These are phyloP conservation scores for Talaromyces marneffei DNA, from an alignment of 2,329 filamentous ascomycete species.

Conservation along the genomic window DNA sequence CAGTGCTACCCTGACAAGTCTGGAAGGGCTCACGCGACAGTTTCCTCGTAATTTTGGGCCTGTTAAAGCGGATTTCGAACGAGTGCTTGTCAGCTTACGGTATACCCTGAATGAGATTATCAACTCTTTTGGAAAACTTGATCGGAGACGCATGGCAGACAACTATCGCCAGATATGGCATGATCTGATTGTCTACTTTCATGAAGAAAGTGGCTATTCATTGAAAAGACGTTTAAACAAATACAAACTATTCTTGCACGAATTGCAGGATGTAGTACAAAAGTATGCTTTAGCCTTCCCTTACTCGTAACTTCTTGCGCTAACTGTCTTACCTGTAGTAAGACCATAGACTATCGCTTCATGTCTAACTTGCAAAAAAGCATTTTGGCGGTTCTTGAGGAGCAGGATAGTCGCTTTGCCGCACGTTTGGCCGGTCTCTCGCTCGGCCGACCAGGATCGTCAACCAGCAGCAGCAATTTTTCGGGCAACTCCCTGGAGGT, in stretches of 20 bases:
- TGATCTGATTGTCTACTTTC: slow-evolving; percentile 43
- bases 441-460: slow-evolving; percentile 22
- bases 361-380: slow-evolving; percentile 23
- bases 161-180: slow-evolving; percentile 48
- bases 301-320: neutral
- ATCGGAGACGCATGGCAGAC: slow-evolving; percentile 25
- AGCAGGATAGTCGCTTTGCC: slow-evolving; percentile 27
- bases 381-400: slow-evolving; percentile 24
- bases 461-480: slow-evolving; percentile 23
- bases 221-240: slow-evolving; percentile 45
- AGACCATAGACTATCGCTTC: slow-evolving; percentile 21
- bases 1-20: slow-evolving; percentile 44
- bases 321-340: slow-evolving; percentile 21
- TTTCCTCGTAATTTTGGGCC: slow-evolving; percentile 34
- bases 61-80: slow-evolving; percentile 44
- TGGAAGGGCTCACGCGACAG: slow-evolving; percentile 42
- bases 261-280: slow-evolving; percentile 40
- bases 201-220: slow-evolving; percentile 41
- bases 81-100: slow-evolving; percentile 45
- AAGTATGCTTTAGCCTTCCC: slow-evolving; percentile 35
- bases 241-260: slow-evolving; percentile 47
- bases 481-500: slow-evolving; percentile 22
- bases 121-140: slow-evolving; percentile 40
- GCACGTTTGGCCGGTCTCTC: slow-evolving; percentile 24
- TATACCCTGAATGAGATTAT: slow-evolving; percentile 49